Base-by-base conservation (phyloP, 208 protist species). In the Wallacemonas sp. region DNA sequence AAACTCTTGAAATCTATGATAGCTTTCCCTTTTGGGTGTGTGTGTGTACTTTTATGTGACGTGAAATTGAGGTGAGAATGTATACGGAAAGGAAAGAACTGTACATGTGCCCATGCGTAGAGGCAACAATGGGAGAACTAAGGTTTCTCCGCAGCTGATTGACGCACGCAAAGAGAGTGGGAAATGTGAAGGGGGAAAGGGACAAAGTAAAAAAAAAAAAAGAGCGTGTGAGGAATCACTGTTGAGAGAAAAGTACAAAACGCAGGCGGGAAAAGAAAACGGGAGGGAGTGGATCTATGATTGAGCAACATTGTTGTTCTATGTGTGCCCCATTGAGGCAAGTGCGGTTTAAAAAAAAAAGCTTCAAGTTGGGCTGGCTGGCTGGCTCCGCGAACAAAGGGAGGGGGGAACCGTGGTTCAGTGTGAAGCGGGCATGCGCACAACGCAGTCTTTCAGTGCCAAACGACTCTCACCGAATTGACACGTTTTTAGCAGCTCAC, bases 381-480 rank as follows among this genome's bases (percentile, higher is more conserved):
- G n/a, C n/a, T n/a, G n/a, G n/a, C n/a, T n/a, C n/a, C n/a, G n/a
- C n/a, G n/a, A n/a, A n/a, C n/a, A n/a, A n/a, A n/a, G n/a, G n/a
- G n/a, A n/a, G n/a, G n/a, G n/a, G n/a, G n/a, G n/a, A n/a, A n/a
- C n/a, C n/a, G n/a, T n/a, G n/a, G n/a, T n/a, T n/a, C n/a, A n/a
- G n/a, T n/a, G 52, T 14, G 52, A 58, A 3, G 29, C 3, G 6
- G 52, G 52, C 52, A 58, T 58, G 34, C 52, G 52, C 52, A 58
- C 52, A 27, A 58, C 21, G 52, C 68, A 76, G 6, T 72, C 56
- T 3, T 57, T 58, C 34, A 90, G 60, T 1, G 72, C 61, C 11
- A 65, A 62, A 23, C 43, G 61, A 39, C 58, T 71, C 9, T 66
- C 41, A 26, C 83, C 86, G 68, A 95, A 95, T 39, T 85, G 73